Conservation (phyloP, 805 yeast genomes). For the Wickerhamiella bombiphila region DNA sequence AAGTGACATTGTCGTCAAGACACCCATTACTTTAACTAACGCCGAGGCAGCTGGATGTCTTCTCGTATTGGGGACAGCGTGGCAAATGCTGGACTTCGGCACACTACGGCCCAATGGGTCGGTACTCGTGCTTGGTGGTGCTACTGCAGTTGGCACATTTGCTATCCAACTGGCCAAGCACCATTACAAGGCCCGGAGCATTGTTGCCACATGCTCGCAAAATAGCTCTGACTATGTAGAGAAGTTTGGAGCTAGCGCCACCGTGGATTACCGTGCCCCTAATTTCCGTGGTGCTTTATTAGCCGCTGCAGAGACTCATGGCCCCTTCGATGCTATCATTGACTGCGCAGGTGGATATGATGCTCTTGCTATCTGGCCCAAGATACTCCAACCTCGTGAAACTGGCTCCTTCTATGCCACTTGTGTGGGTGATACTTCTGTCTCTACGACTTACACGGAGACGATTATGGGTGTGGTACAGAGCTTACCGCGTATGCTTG, state of each 20-base stretch:
- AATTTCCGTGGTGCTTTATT: constrained; percentile 1
- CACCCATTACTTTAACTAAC: constrained; percentile 34
- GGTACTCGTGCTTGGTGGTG: constrained; percentile 57
- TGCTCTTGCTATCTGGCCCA: constrained; percentile 30
- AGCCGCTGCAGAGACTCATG: constrained; percentile 3
- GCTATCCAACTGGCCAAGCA: constrained; percentile 43
- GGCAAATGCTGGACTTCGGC: constrained; percentile 22
- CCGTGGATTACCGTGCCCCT: constrained; percentile 20
- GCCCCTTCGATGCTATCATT: constrained; percentile 39
- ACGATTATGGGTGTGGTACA: constrained; percentile 3
- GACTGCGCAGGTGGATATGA: constrained; percentile 52
- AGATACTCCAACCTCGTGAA: constrained; percentile 32
- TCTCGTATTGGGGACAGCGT: constrained; percentile 51
- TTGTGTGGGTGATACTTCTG: constrained; percentile 38
- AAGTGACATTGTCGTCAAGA: constrained; percentile 33
- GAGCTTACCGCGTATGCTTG: constrained; percentile 14
- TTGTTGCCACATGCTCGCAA: constrained; percentile 44
- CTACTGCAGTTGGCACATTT: constrained; percentile 51
- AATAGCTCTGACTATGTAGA: constrained; percentile 32
- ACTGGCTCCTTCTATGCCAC: constrained; percentile 38
- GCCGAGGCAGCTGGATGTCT: constrained; percentile 56
- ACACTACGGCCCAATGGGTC: constrained; percentile 15
- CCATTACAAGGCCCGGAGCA: constrained; percentile 31
- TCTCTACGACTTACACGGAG: constrained; percentile 7
- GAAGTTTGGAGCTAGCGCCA: constrained; percentile 40